Evolutionary conservation across 129 eudicot genomes (phyloP).

Genomic region (Centella asiatica): DNA sequence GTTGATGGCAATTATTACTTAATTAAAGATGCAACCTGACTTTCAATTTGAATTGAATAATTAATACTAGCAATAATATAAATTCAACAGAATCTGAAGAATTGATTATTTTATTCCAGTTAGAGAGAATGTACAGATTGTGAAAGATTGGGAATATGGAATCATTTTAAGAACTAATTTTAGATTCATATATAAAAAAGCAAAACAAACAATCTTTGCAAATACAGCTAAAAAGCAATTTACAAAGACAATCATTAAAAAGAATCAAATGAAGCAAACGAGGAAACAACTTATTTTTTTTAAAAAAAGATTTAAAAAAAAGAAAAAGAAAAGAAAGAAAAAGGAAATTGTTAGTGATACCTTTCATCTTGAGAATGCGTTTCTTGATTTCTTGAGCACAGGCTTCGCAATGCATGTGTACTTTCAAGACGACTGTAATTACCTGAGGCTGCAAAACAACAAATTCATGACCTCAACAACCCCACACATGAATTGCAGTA

Average conservation of each 20-base stretch:
- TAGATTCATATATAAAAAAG: constrained; percentile 2
- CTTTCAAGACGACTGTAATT: constrained; percentile 62
- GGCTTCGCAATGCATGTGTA: constrained; percentile 92
- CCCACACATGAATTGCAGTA: neutral
- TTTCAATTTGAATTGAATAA: neutral
- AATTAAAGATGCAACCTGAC: too few relatives aligned
- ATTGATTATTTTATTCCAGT: constrained; percentile 17
- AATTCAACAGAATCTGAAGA: constrained; percentile 1
- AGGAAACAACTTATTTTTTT: too few relatives aligned
- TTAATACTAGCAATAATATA: constrained; percentile 1
- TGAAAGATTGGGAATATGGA: constrained; percentile 18
- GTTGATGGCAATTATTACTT: too few relatives aligned
- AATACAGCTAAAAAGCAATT: constrained; percentile 26
- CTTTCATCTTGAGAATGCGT: constrained; percentile 72
- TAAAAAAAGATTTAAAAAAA: constrained; percentile 1
- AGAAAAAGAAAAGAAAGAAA: constrained; percentile 1
- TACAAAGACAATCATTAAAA: constrained; percentile 1
- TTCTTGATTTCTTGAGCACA: constrained; percentile 85
- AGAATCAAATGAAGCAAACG: constrained; percentile 8
- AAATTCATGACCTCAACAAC: constrained; percentile 25
- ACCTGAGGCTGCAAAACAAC: constrained; percentile 55
- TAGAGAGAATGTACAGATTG: constrained; percentile 26
- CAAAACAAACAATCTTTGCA: constrained; percentile 5
- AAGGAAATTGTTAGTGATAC: constrained; percentile 16
- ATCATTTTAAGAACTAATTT: neutral